Base-by-base conservation (phyloP, 192 early-diverging fungal genomes). In the Ambispora gerdemannii region DNA sequence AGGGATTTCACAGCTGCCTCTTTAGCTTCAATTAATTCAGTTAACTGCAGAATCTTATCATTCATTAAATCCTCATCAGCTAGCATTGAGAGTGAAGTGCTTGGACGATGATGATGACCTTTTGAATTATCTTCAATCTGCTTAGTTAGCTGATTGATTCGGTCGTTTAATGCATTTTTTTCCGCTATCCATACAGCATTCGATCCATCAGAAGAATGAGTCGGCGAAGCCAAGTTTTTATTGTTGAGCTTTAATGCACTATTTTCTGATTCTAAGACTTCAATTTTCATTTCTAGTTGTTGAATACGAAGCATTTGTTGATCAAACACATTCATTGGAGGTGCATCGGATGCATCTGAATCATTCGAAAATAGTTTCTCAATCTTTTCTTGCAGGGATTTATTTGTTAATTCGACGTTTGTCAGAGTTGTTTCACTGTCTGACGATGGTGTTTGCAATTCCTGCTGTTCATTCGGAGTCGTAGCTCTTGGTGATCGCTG, bases 261-360 rank as follows among this genome's bases (percentile, higher is more conserved):
- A 63, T 92, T 92, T 67, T 92, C 88, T 0, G 88, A 87, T 61
- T 90, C 84, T 7, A 89, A 80, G 52, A 87, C 82, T 30, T 89
- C 88, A 35, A 90, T 79, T 20, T 87, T 81, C 33, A 87, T 66
- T 50, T 83, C 82, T 22, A 90, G 74, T 58, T 89, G 84, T 50
- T 88, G 84, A n/a, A 87, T 52, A 3, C 76, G 76, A 25, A 78
- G 67, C 3, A 75, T 72, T n/a, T 74, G 65, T 25, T 75, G 72
- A 43, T 78, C 75, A 19, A 64, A 50, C 6, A 43, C 32, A 24
- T 67, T 67, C 0, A 56, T 22, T 1, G 75, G 75, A 20, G 71
- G 67, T 1, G 56, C 15, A 17, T 69, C 66, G 32, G 67, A 35
- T 11, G 38, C 24, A 24, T 60, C 60, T 59, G 74, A 8, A 59